Evolutionary conservation across 1,284 basidiomycete species (phyloP).

Genomic region (Chalciporus piperatoides): DNA sequence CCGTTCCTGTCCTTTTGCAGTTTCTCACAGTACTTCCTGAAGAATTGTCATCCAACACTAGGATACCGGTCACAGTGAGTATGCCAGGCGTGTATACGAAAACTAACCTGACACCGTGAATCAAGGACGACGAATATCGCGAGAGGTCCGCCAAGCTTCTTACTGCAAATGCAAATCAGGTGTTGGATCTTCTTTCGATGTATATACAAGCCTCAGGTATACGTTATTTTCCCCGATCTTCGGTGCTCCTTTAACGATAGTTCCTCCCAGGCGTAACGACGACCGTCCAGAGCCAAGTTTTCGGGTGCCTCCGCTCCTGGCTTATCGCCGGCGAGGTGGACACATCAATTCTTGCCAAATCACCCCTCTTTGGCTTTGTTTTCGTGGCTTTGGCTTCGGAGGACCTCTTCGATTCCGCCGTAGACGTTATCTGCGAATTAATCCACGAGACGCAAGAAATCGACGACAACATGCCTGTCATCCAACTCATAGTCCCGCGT

Average conservation of each 20-base stretch:
- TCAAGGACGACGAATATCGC: constrained; percentile 77
- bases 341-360: constrained; percentile 62
- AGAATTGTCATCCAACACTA: constrained; percentile 82
- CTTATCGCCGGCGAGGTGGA: constrained; percentile 83
- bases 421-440: constrained; percentile 90
- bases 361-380: constrained; percentile 79
- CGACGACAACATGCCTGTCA: constrained; percentile 88
- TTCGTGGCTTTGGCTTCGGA: constrained; percentile 86
- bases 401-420: constrained; percentile 87
- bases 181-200: constrained; percentile 81
- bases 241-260: background rate
- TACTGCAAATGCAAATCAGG: constrained; percentile 67
- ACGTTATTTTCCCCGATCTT: constrained; percentile 19
- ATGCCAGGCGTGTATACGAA: background rate
- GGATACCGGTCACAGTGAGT: constrained; percentile 85
- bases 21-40: constrained; percentile 93
- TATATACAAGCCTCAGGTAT: constrained; percentile 87
- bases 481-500: constrained; percentile 82
- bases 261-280: constrained; percentile 69
- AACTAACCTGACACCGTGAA: constrained; percentile 7
- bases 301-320: constrained; percentile 87
- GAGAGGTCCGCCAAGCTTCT: constrained; percentile 66
- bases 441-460: constrained; percentile 99
- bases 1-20: constrained; percentile 82
- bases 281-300: constrained; percentile 82